Evolutionary conservation across 2,329 filamentous ascomycete species (phyloP).

Genomic region (Achaetomium macrosporum): DNA sequence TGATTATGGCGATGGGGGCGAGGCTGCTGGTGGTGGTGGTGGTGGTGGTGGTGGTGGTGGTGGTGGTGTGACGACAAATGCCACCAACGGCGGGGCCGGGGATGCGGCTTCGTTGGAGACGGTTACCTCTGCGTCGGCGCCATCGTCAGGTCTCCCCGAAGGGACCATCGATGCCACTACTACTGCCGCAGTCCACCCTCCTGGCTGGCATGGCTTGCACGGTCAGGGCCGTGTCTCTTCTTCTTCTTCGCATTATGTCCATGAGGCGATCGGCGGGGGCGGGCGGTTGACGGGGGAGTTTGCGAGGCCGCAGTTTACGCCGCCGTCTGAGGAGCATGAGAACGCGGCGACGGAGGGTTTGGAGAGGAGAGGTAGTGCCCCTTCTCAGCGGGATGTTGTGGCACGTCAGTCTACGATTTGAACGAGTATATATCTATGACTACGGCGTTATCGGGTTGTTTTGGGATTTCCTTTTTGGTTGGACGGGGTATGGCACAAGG

Average conservation of each 20-base stretch:
- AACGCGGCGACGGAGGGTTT: slow-evolving; percentile 22
- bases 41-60: background rate
- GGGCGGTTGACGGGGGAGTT: slow-evolving; percentile 15
- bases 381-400: background rate
- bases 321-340: slow-evolving; percentile 32
- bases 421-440: background rate
- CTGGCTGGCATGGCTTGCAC: slow-evolving; percentile 6
- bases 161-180: too few relatives aligned
- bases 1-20: background rate
- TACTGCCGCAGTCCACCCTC: too few relatives aligned
- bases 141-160: too few relatives aligned
- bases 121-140: slow-evolving; percentile 11
- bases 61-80: background rate
- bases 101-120: slow-evolving; percentile 21
- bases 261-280: background rate
- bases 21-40: background rate
- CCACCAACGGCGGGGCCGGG: slow-evolving; percentile 1
- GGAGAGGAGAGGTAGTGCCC: background rate
- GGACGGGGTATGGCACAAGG: too few relatives aligned
- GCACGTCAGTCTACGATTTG: background rate
- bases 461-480: too few relatives aligned
- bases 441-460: too few relatives aligned
- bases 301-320: slow-evolving; percentile 28
- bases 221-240: too few relatives aligned
- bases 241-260: slow-evolving; percentile 1